Evolutionary conservation across 495 filamentous ascomycete genomes (phyloP).

Genomic region (Talaromyces thailandensis): DNA sequence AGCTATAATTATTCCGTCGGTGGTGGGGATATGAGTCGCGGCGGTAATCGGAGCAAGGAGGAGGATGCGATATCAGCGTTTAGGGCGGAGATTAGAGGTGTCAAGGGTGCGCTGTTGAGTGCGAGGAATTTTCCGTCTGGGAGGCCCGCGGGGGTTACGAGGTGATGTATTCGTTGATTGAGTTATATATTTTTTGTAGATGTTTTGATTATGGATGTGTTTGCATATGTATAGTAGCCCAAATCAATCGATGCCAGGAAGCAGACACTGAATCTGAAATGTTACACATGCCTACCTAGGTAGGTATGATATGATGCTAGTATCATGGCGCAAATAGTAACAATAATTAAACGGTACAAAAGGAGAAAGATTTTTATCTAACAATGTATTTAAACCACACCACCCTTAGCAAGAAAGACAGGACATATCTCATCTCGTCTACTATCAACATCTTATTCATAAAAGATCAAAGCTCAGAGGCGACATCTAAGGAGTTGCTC

Average conservation of each 20-base stretch:
- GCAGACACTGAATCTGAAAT: not conserved
- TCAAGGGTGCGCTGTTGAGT: slow-evolving; percentile 90
- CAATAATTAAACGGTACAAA: slow-evolving; percentile 1
- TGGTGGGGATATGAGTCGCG: slow-evolving; percentile 12
- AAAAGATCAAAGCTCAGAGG: not conserved
- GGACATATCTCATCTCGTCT: not conserved
- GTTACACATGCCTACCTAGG: too few relatives aligned
- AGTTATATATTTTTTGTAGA: not conserved
- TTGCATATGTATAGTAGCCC: not conserved
- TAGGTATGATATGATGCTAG: not conserved
- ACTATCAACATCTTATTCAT: not conserved
- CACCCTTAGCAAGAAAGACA: not conserved
- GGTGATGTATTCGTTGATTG: not conserved
- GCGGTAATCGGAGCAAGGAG: slow-evolving; percentile 41
- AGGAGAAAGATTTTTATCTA: slow-evolving; percentile 2
- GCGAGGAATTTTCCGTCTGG: slow-evolving; percentile 55
- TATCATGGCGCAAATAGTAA: not conserved
- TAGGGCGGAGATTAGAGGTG: slow-evolving; percentile 74
- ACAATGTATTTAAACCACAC: slow-evolving; percentile 1
- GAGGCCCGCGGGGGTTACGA: slow-evolving; percentile 8
- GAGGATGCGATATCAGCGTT: slow-evolving; percentile 72
- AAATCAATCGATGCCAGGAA: not conserved
- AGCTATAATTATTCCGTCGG: slow-evolving; percentile 16
- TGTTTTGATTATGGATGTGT: not conserved
- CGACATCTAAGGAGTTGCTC: slow-evolving; percentile 48